Evolutionary conservation across 257 asterid species (phyloP).

Genomic region (Oldenlandia corymbosa): DNA sequence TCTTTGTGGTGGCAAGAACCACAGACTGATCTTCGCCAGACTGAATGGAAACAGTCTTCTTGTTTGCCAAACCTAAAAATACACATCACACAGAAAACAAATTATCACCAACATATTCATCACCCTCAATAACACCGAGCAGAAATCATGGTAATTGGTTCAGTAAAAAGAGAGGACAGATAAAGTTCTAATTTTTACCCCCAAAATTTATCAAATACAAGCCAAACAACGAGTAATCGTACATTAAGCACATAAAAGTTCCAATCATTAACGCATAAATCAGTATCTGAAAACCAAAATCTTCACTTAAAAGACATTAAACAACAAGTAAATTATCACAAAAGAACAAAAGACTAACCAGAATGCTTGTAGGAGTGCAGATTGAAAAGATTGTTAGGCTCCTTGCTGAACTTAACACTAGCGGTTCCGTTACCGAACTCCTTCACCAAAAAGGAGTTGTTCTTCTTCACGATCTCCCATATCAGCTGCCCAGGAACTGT

Average conservation of each 20-base stretch:
- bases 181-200: too few species aligned
- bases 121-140: not conserved
- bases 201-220: too few species aligned
- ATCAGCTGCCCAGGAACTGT: conserved; percentile 82
- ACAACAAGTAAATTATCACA: not conserved
- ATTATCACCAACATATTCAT: not conserved
- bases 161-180: too few species aligned
- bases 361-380: conserved; percentile 89
- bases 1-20: conserved; percentile 74
- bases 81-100: conserved; percentile 2
- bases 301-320: too few species aligned
- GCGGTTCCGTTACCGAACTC: conserved; percentile 77
- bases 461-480: conserved; percentile 97
- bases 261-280: too few species aligned
- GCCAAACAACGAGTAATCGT: too few species aligned
- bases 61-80: conserved; percentile 85
- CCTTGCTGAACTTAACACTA: conserved; percentile 69
- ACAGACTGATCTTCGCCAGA: conserved; percentile 72
- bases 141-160: too few species aligned
- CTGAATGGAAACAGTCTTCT: conserved; percentile 86
- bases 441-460: conserved; percentile 71
- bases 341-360: conserved; percentile 35
- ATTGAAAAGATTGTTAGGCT: conserved; percentile 84
- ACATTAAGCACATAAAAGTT: too few species aligned
- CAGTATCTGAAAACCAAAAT: too few species aligned